Evolutionary conservation across 2,329 filamentous ascomycete species (phyloP).

Genomic region (Aureobasidium leucospermi): DNA sequence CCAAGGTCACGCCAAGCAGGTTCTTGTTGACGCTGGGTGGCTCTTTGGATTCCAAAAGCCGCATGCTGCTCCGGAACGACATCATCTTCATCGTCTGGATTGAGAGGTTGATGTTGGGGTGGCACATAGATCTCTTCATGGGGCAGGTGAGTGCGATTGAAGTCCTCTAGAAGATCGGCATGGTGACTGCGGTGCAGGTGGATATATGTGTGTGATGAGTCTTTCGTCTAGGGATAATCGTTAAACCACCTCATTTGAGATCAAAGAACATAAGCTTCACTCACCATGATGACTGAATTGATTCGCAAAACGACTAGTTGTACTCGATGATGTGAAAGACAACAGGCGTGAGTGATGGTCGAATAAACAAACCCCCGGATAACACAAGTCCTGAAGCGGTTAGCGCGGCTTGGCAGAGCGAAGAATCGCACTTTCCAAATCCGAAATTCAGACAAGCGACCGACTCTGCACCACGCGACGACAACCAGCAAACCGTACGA

Average conservation of each 20-base stretch:
- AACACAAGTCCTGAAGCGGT: background rate
- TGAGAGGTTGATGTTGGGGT: conserved; percentile 69
- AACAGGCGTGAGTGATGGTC: background rate
- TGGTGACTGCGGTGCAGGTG: conserved; percentile 66
- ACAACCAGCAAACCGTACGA: conserved; percentile 14
- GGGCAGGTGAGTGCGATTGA: conserved; percentile 35
- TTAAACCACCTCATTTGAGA: background rate
- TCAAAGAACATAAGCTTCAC: background rate
- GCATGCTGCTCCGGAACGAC: conserved; percentile 84
- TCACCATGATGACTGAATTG: background rate
- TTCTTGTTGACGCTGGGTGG: conserved; percentile 64
- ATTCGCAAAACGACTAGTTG: background rate
- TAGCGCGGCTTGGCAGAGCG: background rate
- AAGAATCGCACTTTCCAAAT: background rate
- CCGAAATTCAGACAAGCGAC: background rate
- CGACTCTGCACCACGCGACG: conserved; percentile 5
- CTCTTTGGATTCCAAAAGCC: conserved; percentile 76
- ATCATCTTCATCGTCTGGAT: conserved; percentile 83
- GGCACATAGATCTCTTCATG: conserved; percentile 76
- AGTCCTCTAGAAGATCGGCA: conserved; percentile 67
- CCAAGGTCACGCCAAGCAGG: conserved; percentile 74
- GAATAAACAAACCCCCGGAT: conserved; percentile 3
- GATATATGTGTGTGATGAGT: conserved; percentile 66
- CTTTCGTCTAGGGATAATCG: conserved; percentile 27
- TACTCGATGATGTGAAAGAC: background rate